Evolutionary conservation across 2,329 filamentous ascomycete species (phyloP).

Genomic region (Westerdykella aurantiaca): DNA sequence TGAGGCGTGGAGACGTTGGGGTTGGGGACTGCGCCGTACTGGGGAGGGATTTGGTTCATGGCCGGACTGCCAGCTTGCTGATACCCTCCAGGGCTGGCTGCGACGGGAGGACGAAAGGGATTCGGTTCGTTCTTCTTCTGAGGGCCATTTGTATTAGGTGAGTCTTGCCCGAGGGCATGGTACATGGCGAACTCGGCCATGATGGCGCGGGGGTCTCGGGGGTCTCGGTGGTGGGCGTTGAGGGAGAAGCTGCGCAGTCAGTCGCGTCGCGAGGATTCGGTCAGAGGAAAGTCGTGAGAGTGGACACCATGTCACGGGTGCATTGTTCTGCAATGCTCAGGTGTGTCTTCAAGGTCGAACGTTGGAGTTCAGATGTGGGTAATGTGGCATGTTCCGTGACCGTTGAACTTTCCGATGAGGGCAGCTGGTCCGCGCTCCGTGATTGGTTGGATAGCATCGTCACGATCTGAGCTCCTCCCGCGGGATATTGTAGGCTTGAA

Average conservation of each 20-base stretch:
- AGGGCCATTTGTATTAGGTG: constrained; percentile 22
- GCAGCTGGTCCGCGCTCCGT: constrained; percentile 9
- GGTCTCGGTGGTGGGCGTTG: constrained; percentile 3
- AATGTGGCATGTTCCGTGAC: constrained; percentile 27
- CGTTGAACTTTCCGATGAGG: constrained; percentile 16
- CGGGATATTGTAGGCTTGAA: no score
- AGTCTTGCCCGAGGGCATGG: constrained; percentile 29
- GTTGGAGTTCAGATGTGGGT: constrained; percentile 18
- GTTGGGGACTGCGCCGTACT: constrained; percentile 26
- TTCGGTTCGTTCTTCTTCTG: constrained; percentile 27
- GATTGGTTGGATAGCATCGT: no score
- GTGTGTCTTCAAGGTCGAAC: constrained; percentile 5
- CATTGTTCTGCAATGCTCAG: not conserved
- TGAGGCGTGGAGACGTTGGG: constrained; percentile 24
- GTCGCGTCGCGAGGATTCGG: constrained; percentile 9
- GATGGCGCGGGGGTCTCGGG: constrained; percentile 17
- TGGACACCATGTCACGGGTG: constrained; percentile 18
- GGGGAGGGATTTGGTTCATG: constrained; percentile 24
- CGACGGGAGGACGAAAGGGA: constrained; percentile 39
- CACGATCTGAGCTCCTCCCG: no score
- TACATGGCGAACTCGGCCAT: constrained; percentile 37
- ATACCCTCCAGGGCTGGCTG: constrained; percentile 41
- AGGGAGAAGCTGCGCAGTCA: constrained; percentile 12
- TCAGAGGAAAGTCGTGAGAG: constrained; percentile 1
- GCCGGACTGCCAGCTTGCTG: constrained; percentile 37